Conservation (phyloP, 1,284 basidiomycete species). For the Tremellales sp. region DNA sequence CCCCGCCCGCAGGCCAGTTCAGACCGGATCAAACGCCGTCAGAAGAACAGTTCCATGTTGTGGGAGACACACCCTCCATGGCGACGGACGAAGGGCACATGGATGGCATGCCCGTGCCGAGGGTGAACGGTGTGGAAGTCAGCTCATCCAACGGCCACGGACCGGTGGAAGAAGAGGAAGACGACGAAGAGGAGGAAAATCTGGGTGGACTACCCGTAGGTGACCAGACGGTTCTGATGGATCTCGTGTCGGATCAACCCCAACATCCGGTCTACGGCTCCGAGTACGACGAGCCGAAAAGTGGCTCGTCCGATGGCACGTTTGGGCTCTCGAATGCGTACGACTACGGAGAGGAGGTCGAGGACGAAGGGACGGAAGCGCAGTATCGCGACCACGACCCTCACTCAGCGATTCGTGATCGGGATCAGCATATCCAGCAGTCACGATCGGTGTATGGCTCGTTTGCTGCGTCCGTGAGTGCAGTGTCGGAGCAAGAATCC, state of each 20-base stretch:
- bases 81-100: conserved; percentile 3
- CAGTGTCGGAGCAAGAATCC: conserved; percentile 22
- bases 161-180: background rate
- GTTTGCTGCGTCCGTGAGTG: conserved; percentile 20
- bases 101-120: background rate
- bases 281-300: background rate
- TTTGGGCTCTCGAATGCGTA: conserved; percentile 8
- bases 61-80: conserved; percentile 17
- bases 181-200: background rate
- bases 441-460: conserved; percentile 16
- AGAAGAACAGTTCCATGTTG: conserved; percentile 22
- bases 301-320: background rate
- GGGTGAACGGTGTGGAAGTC: conserved; percentile 1
- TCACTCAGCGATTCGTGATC: background rate
- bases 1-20: conserved; percentile 12
- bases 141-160: background rate
- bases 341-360: conserved; percentile 28
- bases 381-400: no score
- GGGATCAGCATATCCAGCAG: conserved; percentile 7
- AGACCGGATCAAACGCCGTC: conserved; percentile 19
- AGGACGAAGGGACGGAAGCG: conserved; percentile 7
- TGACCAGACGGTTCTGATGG: conserved; percentile 23
- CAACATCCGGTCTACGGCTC: conserved; percentile 1
- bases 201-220: conserved; percentile 10
- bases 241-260: conserved; percentile 20